A percentile compares a stretch with the other conserved stretches of the same genome.
phyloP scores from a whole-genome alignment of 495 filamentous ascomycete genomes.

The Neurospora sp. region DNA sequence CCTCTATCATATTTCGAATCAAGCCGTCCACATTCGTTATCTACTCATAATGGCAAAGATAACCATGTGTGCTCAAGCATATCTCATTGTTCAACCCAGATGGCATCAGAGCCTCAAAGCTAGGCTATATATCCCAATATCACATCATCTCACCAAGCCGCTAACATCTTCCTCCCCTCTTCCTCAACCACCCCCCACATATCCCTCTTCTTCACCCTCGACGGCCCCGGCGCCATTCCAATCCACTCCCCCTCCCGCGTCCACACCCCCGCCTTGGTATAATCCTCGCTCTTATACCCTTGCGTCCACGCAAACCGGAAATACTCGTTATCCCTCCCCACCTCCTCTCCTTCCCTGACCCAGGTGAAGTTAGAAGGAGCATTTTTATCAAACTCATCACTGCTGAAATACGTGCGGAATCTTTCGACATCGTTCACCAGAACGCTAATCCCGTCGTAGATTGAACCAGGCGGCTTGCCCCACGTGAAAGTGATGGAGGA shows the following conservation, averaged over 20 bases:
- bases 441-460: conserved; percentile 73
- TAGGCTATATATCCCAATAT: background rate
- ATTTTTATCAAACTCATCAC: conserved; percentile 34
- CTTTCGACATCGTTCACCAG: conserved; percentile 93
- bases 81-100: no score
- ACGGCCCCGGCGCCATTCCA: conserved; percentile 40
- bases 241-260: conserved; percentile 58
- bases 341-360: conserved; percentile 28
- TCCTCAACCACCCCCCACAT: conserved; percentile 1
- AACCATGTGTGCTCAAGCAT: background rate
- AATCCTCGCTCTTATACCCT: conserved; percentile 59
- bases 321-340: conserved; percentile 56
- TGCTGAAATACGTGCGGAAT: conserved; percentile 48
- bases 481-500: conserved; percentile 45
- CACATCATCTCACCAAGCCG: background rate
- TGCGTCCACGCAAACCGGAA: conserved; percentile 78
- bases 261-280: conserved; percentile 77
- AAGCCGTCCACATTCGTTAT: background rate
- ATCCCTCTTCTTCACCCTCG: conserved; percentile 23
- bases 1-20: background rate
- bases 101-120: no score
- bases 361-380: conserved; percentile 31
- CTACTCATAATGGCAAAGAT: background rate
- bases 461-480: conserved; percentile 45
- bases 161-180: background rate